Base-by-base conservation (phyloP, 805 yeast genomes). In the Saturnispora ahearnii region DNA sequence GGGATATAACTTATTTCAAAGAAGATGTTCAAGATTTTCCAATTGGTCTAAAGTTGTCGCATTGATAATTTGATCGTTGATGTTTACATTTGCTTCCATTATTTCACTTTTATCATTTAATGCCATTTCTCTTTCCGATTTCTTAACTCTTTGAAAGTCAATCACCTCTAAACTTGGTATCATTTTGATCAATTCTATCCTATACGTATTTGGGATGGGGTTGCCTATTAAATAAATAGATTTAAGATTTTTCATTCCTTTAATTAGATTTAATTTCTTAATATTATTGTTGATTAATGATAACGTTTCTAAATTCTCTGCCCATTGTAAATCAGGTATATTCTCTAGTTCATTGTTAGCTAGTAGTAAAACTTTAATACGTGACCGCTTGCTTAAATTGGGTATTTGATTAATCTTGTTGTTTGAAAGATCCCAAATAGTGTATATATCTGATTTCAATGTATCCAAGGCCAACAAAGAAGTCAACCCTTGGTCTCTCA, bases 341-440 rank as follows among this genome's bases (percentile, higher is more conserved):
- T 53, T 42, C 2, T 68, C 53, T 3, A 89, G 77, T 52, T 76
- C 67, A 62, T 91, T 91, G 52, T 79, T 74, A 0, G 84, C 82
- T 22, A 82, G 57, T 8, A 89, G 68, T 2, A 91, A 57, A 0
- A 83, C 76, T 41, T 72, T 72, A 46, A 77, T 59, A 37, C 72
- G 73, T 31, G 49, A 45, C 38, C 74, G 59, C 21, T 51, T 59
- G 0, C 82, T 87, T 34, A 77, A 70, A 59, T 69, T 71, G 13
- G 74, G 72, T 5, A 91, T 55, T 2, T 70, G 71, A 1, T 73
- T 64, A n/a, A 91, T 66, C 32, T 78, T 82, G 64, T 91, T 91
- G 59, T 84, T 82, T 0, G 91, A 78, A 31, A 91, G 61, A 62
- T 91, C 97, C 3, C 91, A 65, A 13, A 73, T 78, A 52, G 73